These are phyloP conservation scores for Myxozyma monticola DNA, from an alignment of 805 yeast species.

Conservation along the genomic window DNA sequence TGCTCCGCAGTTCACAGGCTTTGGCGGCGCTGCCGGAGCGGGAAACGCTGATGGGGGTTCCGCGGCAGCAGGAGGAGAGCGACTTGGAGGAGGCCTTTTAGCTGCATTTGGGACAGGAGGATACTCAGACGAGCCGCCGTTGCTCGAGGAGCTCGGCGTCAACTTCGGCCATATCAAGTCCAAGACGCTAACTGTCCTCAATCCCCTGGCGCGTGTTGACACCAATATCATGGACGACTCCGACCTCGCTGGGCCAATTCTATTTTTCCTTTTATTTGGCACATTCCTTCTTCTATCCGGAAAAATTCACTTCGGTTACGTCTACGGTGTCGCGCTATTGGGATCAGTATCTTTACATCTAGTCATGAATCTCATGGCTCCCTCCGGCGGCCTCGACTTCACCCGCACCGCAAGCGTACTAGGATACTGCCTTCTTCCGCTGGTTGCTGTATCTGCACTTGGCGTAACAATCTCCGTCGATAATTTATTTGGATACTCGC, in stretches of 20 bases:
- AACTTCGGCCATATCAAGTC: slow-evolving; percentile 82
- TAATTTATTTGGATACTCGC: slow-evolving; percentile 67
- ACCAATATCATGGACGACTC: slow-evolving; percentile 81
- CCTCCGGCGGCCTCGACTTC: slow-evolving; percentile 45
- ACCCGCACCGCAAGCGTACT: slow-evolving; percentile 82
- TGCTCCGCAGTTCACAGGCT: not conserved
- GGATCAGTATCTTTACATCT: slow-evolving; percentile 85
- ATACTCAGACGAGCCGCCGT: slow-evolving; percentile 91
- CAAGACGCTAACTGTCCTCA: slow-evolving; percentile 83
- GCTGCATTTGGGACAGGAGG: slow-evolving; percentile 94
- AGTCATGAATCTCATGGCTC: slow-evolving; percentile 83
- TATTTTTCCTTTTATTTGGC: slow-evolving; percentile 86
- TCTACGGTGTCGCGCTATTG: slow-evolving; percentile 91
- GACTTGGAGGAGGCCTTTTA: slow-evolving; percentile 69
- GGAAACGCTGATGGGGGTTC: slow-evolving; percentile 34
- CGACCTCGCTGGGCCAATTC: slow-evolving; percentile 92
- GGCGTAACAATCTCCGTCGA: slow-evolving; percentile 70
- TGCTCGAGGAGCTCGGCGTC: slow-evolving; percentile 89
- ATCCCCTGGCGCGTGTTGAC: slow-evolving; percentile 66
- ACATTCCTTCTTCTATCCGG: slow-evolving; percentile 78
- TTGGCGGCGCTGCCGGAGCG: not conserved
- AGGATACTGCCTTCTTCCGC: slow-evolving; percentile 90
- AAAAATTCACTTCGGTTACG: slow-evolving; percentile 93
- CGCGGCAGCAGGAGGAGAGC: slow-evolving; percentile 41
- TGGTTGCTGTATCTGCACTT: slow-evolving; percentile 73